Evolutionary conservation across 352 stramenopile genomes (phyloP).

Genomic region (Globisporangium heterothallicum): DNA sequence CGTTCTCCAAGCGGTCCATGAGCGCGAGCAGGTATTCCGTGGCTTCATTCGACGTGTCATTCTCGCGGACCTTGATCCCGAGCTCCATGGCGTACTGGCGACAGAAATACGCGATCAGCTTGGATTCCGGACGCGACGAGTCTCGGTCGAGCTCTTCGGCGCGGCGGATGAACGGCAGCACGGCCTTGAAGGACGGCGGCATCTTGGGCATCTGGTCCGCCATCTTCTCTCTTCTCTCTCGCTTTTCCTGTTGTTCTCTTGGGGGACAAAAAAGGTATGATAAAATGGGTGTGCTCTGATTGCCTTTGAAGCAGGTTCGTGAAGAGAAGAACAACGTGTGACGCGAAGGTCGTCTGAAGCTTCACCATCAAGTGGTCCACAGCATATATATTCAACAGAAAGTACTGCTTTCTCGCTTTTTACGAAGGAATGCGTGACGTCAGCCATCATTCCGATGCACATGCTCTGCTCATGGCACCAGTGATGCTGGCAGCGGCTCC

Average conservation of each 20-base stretch:
- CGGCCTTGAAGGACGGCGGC: slow-evolving; percentile 91
- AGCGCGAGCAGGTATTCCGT: slow-evolving; percentile 89
- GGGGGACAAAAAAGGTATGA: no score
- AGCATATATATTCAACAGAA: neutral
- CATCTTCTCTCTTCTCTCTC: slow-evolving; percentile 26
- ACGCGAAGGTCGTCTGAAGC: slow-evolving; percentile 1
- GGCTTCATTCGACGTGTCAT: slow-evolving; percentile 64
- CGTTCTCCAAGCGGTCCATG: slow-evolving; percentile 88
- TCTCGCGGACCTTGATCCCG: slow-evolving; percentile 82
- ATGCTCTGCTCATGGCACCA: slow-evolving; percentile 9
- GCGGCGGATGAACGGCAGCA: slow-evolving; percentile 91
- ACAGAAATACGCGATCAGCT: slow-evolving; percentile 94
- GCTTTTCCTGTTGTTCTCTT: slow-evolving; percentile 11
- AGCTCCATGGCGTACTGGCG: slow-evolving; percentile 87
- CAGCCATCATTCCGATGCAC: neutral
- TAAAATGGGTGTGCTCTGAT: slow-evolving; percentile 10
- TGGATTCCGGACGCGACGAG: slow-evolving; percentile 85
- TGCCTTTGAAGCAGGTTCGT: neutral
- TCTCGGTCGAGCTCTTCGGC: slow-evolving; percentile 95
- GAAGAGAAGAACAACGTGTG: slow-evolving; percentile 11
- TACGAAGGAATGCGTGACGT: no score
- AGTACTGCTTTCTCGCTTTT: neutral
- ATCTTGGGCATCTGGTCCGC: slow-evolving; percentile 64
- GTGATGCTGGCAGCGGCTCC: slow-evolving; percentile 43
- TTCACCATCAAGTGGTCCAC: slow-evolving; percentile 2